phyloP scores from a whole-genome alignment of 495 filamentous ascomycete genomes.

The Annulohypoxylon maeteangense region DNA sequence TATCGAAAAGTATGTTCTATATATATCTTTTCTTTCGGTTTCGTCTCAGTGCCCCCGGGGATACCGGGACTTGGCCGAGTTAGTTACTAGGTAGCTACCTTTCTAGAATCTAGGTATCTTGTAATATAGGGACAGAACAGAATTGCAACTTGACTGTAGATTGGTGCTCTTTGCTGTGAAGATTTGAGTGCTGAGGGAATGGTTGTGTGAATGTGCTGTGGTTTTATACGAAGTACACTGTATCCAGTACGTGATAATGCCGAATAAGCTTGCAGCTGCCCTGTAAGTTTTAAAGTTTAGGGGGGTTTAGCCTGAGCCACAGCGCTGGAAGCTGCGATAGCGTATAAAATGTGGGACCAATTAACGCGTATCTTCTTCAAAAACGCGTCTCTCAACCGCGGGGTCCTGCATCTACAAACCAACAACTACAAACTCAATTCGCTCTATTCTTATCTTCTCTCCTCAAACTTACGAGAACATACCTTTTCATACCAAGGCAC shows the following conservation, averaged over 20 bases:
- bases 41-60: conserved; percentile 23
- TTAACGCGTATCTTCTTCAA: conserved; percentile 38
- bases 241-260: neutral
- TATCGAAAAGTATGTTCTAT: conserved; percentile 28
- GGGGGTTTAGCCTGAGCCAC: neutral
- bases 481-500: neutral
- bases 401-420: conserved; percentile 10
- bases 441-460: neutral
- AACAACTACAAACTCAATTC: neutral
- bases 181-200: too few species aligned
- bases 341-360: conserved; percentile 14
- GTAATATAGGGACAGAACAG: conserved; percentile 37
- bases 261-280: neutral
- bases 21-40: conserved; percentile 12
- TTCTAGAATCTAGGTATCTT: conserved; percentile 34
- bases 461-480: neutral
- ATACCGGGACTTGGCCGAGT: conserved; percentile 13
- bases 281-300: neutral
- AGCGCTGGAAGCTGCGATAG: neutral
- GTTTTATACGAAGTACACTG: neutral
- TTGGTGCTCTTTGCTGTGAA: neutral
- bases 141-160: conserved; percentile 13
- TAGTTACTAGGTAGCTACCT: conserved; percentile 13
- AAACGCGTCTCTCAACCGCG: conserved; percentile 37
- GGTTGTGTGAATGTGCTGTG: neutral